Percentiles rank a stretch among this genome's conserved stretches.
These are phyloP conservation scores for Talaromyces sp. DNA, from an alignment of 2,329 filamentous ascomycete genomes.

Conservation along the genomic window DNA sequence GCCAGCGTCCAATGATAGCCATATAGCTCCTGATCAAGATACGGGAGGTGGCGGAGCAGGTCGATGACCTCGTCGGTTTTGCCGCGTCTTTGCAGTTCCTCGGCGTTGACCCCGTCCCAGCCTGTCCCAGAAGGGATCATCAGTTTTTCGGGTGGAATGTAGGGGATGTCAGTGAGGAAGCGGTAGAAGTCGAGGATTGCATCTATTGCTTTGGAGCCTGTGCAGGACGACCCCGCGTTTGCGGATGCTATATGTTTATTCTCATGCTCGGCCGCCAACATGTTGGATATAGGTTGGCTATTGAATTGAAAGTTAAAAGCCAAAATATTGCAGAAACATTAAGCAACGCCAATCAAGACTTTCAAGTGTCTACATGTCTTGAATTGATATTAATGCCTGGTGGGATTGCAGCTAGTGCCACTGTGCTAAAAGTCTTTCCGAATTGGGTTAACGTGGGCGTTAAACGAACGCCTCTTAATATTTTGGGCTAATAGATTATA, in stretches of 20 bases:
- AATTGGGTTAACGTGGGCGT: not conserved
- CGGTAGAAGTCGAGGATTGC: constrained; percentile 7
- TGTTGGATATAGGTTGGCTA: not conserved
- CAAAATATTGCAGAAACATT: too few species aligned
- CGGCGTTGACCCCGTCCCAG: not conserved
- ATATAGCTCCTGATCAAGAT: constrained; percentile 5
- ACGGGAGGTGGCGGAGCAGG: constrained; percentile 1
- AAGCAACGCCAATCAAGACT: too few species aligned
- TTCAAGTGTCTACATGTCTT: too few species aligned
- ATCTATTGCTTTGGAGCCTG: constrained; percentile 3
- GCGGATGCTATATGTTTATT: not conserved
- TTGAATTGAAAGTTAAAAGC: not conserved
- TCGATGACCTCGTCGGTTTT: constrained; percentile 5
- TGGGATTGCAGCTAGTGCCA: not conserved
- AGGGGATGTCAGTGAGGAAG: constrained; percentile 7
- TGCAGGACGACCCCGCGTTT: constrained; percentile 1
- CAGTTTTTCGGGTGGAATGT: constrained; percentile 8
- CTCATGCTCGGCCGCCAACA: not conserved
- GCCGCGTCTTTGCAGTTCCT: constrained; percentile 1
- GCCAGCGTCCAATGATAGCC: constrained; percentile 2
- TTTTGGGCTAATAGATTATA: not conserved
- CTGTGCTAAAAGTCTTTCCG: not conserved
- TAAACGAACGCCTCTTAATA: not conserved
- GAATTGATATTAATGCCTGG: not conserved
- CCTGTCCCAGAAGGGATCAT: constrained; percentile 5